phyloP scores from a whole-genome alignment of 2,329 filamentous ascomycete species.

The Claviceps sp. region DNA sequence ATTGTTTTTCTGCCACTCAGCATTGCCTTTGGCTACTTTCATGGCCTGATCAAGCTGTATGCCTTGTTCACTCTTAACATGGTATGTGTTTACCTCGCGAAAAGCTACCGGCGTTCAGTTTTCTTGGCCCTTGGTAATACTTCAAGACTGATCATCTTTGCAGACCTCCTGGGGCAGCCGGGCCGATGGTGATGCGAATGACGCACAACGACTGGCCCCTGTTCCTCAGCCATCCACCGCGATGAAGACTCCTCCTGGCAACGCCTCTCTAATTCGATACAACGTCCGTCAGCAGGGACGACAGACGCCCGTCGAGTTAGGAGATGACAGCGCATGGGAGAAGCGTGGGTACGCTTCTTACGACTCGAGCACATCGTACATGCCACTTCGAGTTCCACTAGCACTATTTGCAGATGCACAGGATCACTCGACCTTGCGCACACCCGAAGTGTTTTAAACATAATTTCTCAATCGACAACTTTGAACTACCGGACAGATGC shows the following conservation, averaged over 20 bases:
- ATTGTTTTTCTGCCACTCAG: constrained; percentile 71
- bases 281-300: constrained; percentile 29
- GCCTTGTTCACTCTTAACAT: constrained; percentile 70
- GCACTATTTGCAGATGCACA: constrained; percentile 1
- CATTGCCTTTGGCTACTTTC: constrained; percentile 82
- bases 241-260: constrained; percentile 30
- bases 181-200: constrained; percentile 78
- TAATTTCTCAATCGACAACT: not conserved
- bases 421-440: not conserved
- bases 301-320: constrained; percentile 13
- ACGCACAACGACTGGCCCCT: constrained; percentile 52
- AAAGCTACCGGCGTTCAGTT: not conserved
- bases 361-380: constrained; percentile 24
- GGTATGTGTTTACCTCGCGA: constrained; percentile 40
- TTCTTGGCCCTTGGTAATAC: constrained; percentile 4
- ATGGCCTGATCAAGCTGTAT: constrained; percentile 84
- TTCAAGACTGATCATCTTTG: not conserved
- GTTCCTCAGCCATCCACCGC: constrained; percentile 27
- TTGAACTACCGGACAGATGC: not conserved
- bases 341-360: constrained; percentile 21
- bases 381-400: constrained; percentile 13
- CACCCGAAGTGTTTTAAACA: not conserved
- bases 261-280: constrained; percentile 31
- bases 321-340: constrained; percentile 15
- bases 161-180: constrained; percentile 94